Evolutionary conservation across 1,284 basidiomycete species (phyloP), one percentile per base, ranked within the genome.

Genomic region (Rugosomyces carneus): DNA sequence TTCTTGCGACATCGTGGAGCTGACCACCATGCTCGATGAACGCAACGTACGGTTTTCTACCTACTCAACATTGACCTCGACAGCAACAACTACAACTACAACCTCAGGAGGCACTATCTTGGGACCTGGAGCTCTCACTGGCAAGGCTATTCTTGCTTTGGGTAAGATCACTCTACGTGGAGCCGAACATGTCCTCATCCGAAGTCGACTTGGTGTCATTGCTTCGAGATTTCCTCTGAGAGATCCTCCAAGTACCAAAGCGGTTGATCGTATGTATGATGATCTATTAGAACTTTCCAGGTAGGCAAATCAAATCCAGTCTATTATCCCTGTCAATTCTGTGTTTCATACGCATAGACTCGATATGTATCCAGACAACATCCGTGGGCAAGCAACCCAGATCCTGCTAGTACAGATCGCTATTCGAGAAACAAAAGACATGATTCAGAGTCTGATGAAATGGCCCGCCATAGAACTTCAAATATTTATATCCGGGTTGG

Each of bases 241-340:
- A n/a, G 15, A 29, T 16, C 16, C 47, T 3, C 24, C 38, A 24
- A 26, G 39, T 26, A 8, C 44, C 21, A 41, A 48, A 20, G 42
- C 19, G 8, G 34, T 41, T 18, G 41, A 44, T 24, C 42, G 31
- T 19, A 26, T 48, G 18, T 49, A 49, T 13, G 36, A 45, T 27
- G 47, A 49, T 23, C 42, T 48, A 1, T 29, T 48, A 15, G 47
- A 48, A 37, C 32, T 48, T 5, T 48, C 47, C 10, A 34, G 47
- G 47, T 48, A 35, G 31, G 46, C 1, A 1, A 15, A 13, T 8
- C 5, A 2, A 13, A 19, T 38, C 37, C 6, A 9, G n/a, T 5
- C 26, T 40, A 5, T 15, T 3, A 5, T 21, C n/a, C 6, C 8
- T 16, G 8, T 5, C 19, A 5, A 10, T 10, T 26, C 24, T 26